phyloP scores from a whole-genome alignment of 2,329 filamentous ascomycete genomes.

The Diaporthe sp. region DNA sequence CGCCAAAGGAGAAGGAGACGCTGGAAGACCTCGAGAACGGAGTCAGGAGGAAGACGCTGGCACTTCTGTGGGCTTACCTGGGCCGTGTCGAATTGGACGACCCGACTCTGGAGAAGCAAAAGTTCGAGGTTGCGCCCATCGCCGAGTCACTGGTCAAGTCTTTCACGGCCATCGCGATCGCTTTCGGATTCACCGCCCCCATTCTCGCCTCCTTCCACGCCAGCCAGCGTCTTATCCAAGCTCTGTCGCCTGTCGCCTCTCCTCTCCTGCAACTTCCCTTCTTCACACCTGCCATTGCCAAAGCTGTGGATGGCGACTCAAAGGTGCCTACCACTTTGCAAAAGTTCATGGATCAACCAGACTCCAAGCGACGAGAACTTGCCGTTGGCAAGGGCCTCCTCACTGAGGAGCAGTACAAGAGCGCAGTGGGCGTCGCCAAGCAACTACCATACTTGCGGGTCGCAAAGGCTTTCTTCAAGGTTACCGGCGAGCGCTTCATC shows the following conservation, averaged over 20 bases:
- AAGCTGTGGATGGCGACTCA: slow-evolving; percentile 80
- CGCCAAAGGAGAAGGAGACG: slow-evolving; percentile 80
- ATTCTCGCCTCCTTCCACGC: slow-evolving; percentile 86
- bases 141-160: slow-evolving; percentile 88
- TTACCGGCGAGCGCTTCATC: slow-evolving; percentile 92
- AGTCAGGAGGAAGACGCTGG: slow-evolving; percentile 86
- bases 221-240: slow-evolving; percentile 91
- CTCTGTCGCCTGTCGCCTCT: slow-evolving; percentile 84
- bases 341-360: slow-evolving; percentile 88
- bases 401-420: slow-evolving; percentile 81
- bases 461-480: slow-evolving; percentile 98
- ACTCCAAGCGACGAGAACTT: slow-evolving; percentile 78
- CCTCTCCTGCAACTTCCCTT: slow-evolving; percentile 93
- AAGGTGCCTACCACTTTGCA: slow-evolving; percentile 85
- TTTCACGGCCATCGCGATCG: slow-evolving; percentile 87
- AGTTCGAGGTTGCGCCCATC: slow-evolving; percentile 90
- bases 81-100: slow-evolving; percentile 90
- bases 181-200: slow-evolving; percentile 86
- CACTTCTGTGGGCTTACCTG: slow-evolving; percentile 94
- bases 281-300: slow-evolving; percentile 78
- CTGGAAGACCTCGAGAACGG: slow-evolving; percentile 86
- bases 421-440: slow-evolving; percentile 81
- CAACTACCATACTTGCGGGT: slow-evolving; percentile 89
- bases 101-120: slow-evolving; percentile 81
- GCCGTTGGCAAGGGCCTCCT: slow-evolving; percentile 80